Evolutionary conservation across 2,329 filamentous ascomycete genomes (phyloP).

Genomic region (Westerdykella sp.): DNA sequence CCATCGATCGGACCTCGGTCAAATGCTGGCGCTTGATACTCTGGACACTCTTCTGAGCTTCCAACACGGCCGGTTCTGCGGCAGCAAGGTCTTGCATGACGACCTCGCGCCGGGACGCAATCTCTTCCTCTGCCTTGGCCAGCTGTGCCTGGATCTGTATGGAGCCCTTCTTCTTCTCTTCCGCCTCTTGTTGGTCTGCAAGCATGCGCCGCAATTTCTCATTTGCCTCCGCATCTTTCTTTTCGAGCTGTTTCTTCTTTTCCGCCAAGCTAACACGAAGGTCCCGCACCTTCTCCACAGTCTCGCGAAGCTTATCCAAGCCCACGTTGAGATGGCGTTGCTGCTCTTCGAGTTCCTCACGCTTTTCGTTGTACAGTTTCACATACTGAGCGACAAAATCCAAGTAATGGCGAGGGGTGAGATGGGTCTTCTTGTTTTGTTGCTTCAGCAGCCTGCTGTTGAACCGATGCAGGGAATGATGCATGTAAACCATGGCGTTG

Average conservation of each 20-base stretch:
- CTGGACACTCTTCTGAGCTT: slow-evolving; percentile 92
- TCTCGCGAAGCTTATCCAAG: slow-evolving; percentile 93
- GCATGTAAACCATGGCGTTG: slow-evolving; percentile 98
- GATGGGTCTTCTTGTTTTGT: slow-evolving; percentile 84
- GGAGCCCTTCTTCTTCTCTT: slow-evolving; percentile 81
- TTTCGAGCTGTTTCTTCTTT: slow-evolving; percentile 89
- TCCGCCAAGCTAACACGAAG: slow-evolving; percentile 82
- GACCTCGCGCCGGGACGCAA: slow-evolving; percentile 73
- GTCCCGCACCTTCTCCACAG: slow-evolving; percentile 93
- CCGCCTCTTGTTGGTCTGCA: slow-evolving; percentile 88
- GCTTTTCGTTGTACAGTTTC: slow-evolving; percentile 95
- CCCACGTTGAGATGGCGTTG: slow-evolving; percentile 97
- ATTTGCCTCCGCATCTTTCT: slow-evolving; percentile 91
- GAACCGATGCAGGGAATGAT: slow-evolving; percentile 87
- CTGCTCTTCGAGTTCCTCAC: slow-evolving; percentile 96
- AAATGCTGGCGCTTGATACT: slow-evolving; percentile 98
- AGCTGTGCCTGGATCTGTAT: slow-evolving; percentile 82
- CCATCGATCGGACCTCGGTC: slow-evolving; percentile 96
- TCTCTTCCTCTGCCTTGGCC: slow-evolving; percentile 83
- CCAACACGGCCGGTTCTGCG: slow-evolving; percentile 86
- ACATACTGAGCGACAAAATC: slow-evolving; percentile 98
- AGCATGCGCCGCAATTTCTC: slow-evolving; percentile 98
- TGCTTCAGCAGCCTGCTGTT: slow-evolving; percentile 84
- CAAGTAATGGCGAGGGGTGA: slow-evolving; percentile 93
- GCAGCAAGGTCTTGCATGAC: slow-evolving; percentile 82